Conservation (phyloP, 108 stramenopile species). For the Chaetoceros muelleri region DNA sequence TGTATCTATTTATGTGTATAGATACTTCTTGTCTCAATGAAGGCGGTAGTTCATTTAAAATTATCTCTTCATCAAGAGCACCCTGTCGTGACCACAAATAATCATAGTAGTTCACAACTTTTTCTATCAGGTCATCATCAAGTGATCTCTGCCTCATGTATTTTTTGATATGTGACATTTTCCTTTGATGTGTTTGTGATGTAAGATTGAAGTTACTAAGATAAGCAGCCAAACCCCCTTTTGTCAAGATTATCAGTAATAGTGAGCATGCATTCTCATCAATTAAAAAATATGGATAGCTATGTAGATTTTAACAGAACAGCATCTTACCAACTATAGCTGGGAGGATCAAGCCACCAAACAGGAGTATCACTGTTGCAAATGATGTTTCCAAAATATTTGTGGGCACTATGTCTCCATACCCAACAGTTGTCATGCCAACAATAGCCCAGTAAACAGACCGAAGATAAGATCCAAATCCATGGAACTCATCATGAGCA, state of each 20-base stretch:
- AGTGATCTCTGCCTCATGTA: slow-evolving; percentile 10
- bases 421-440: slow-evolving; percentile 29
- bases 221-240: slow-evolving; percentile 34
- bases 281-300: neutral
- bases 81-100: slow-evolving; percentile 37
- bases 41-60: slow-evolving; percentile 27
- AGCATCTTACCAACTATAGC: slow-evolving; percentile 33
- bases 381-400: slow-evolving; percentile 32
- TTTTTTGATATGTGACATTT: slow-evolving; percentile 9
- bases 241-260: neutral
- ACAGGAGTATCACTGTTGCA: slow-evolving; percentile 21
- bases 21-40: slow-evolving; percentile 24
- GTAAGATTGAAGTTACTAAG: slow-evolving; percentile 31
- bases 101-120: slow-evolving; percentile 29
- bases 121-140: slow-evolving; percentile 11
- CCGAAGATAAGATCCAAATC: slow-evolving; percentile 25
- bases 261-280: neutral
- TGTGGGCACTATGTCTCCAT: slow-evolving; percentile 37
- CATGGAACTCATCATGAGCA: slow-evolving; percentile 16
- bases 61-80: slow-evolving; percentile 31
- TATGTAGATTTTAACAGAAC: too few relatives aligned
- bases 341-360: slow-evolving; percentile 37
- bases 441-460: slow-evolving; percentile 41
- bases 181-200: slow-evolving; percentile 13
- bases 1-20: slow-evolving; percentile 17